phyloP scores from a whole-genome alignment of 2,329 filamentous ascomycete genomes.

The Verticillium nubilum region DNA sequence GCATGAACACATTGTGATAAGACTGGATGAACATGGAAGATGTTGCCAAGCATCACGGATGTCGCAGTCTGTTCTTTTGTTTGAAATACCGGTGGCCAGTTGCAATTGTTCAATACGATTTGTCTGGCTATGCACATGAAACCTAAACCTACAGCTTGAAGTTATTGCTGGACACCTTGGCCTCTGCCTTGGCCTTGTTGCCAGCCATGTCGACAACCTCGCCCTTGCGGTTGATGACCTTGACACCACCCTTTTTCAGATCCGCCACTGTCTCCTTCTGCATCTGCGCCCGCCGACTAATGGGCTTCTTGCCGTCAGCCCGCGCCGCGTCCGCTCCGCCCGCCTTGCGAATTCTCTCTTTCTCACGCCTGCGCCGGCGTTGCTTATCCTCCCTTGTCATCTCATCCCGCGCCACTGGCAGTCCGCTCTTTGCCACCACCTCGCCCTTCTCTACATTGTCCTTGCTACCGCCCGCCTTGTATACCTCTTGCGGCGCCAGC shows the following conservation, averaged over 20 bases:
- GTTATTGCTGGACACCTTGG: slow-evolving; percentile 46
- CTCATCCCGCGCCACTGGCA: slow-evolving; percentile 76
- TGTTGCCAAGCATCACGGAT: background rate
- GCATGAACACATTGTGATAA: background rate
- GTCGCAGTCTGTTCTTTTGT: background rate
- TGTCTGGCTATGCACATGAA: background rate
- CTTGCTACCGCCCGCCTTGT: slow-evolving; percentile 71
- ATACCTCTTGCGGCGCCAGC: slow-evolving; percentile 92
- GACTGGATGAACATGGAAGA: background rate
- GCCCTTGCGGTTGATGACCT: slow-evolving; percentile 86
- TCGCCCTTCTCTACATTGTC: slow-evolving; percentile 61
- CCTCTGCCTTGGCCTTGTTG: slow-evolving; percentile 58
- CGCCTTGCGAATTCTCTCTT: slow-evolving; percentile 75
- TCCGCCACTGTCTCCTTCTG: slow-evolving; percentile 52
- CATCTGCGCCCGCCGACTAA: slow-evolving; percentile 51
- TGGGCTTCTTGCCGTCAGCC: slow-evolving; percentile 33
- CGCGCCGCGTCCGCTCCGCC: slow-evolving; percentile 29
- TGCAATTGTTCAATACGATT: background rate
- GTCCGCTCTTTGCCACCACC: slow-evolving; percentile 70
- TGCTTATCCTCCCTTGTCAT: slow-evolving; percentile 83
- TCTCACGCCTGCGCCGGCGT: slow-evolving; percentile 70
- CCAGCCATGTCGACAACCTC: slow-evolving; percentile 80
- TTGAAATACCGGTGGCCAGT: background rate
- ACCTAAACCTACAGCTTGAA: slow-evolving; percentile 53
- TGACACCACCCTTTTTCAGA: slow-evolving; percentile 80